Evolutionary conservation across 2,329 filamentous ascomycete genomes (phyloP), one percentile per base, ranked within the genome.

Genomic region (Aureobasidium melanogenum): DNA sequence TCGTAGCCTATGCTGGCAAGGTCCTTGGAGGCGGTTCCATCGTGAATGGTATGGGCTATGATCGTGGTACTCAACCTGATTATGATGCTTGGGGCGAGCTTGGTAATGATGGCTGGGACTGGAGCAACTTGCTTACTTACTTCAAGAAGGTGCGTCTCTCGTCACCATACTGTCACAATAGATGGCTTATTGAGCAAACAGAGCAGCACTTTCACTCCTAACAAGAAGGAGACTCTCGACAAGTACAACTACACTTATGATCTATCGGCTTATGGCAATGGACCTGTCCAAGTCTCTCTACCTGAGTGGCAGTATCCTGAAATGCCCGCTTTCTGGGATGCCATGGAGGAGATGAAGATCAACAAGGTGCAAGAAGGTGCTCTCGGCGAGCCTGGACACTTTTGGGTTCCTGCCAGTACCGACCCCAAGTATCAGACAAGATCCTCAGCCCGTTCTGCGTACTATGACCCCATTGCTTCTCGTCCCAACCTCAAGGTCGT

Each of bases 361-460:
- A 56, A 59, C 24, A 64, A 57, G 15, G 64, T 65, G 2, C 28
- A 61, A 26, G 67, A 69, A 22, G 63, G 63, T 12, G 64, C 56
- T 30, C 61, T 63, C 36, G 72, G 72, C 5, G 62, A 65, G 30
- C 68, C 68, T 12, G 74, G 74, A 14, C 66, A 69, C 5, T 73
- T 71, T 39, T 75, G 72, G 72, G 72, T 68, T 26, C 69, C 73
- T 5, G 71, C 69, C 54, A 71, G 70, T 10, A 70, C 74, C 64
- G 68, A 75, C 56, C 67, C 70, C 1, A 50, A 63, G 64, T 50
- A 67, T 67, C 68, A 72, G 57, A 74, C 71, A 10, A 66, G 73
- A 24, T 74, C 71, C 0, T 69, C 72, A 28, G 71, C 74, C 1
- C 67, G 68, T 30, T 60, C 65, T n/a, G 69, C 68, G 14, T 70